phyloP scores from a whole-genome alignment of 306 rosid genomes.

The Cicer bijugum region DNA sequence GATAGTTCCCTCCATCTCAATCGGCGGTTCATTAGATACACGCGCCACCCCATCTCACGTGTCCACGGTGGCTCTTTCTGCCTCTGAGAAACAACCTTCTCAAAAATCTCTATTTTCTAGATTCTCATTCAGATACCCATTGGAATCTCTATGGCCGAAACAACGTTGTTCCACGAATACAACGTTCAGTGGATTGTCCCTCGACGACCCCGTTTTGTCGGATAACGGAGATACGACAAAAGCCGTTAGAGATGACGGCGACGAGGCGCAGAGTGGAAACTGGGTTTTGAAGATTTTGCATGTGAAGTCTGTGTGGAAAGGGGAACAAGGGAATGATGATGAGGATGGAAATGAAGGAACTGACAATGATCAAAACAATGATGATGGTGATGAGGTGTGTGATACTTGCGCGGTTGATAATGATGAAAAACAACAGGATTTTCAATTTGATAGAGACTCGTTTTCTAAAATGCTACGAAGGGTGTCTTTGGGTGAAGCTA shows the following conservation, averaged over 20 bases:
- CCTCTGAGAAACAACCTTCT: slow-evolving; percentile 48
- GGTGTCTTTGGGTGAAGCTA: slow-evolving; percentile 79
- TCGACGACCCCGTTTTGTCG: slow-evolving; percentile 70
- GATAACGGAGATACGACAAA: slow-evolving; percentile 46
- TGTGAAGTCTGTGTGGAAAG: slow-evolving; percentile 69
- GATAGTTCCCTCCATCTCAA: slow-evolving; percentile 62
- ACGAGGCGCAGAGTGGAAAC: slow-evolving; percentile 52
- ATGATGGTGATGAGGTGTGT: slow-evolving; percentile 48
- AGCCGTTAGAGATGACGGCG: slow-evolving; percentile 41
- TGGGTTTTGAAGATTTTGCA: slow-evolving; percentile 87
- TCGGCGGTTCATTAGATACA: slow-evolving; percentile 57
- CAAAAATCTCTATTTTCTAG: slow-evolving; percentile 58
- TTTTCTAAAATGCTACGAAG: slow-evolving; percentile 76
- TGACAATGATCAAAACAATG: slow-evolving; percentile 33
- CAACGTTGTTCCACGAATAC: slow-evolving; percentile 46
- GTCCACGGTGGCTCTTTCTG: slow-evolving; percentile 55
- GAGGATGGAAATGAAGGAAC: slow-evolving; percentile 34
- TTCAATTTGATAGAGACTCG: slow-evolving; percentile 65
- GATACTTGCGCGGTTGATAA: slow-evolving; percentile 59
- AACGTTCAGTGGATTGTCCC: slow-evolving; percentile 57
- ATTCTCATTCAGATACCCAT: slow-evolving; percentile 64
- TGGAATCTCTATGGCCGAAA: slow-evolving; percentile 73
- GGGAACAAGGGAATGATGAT: slow-evolving; percentile 41
- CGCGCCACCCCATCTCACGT: slow-evolving; percentile 62
- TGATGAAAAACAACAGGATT: slow-evolving; percentile 36